Conservation (phyloP, 2,329 filamentous ascomycete genomes). For the Orbilia oligospora region DNA sequence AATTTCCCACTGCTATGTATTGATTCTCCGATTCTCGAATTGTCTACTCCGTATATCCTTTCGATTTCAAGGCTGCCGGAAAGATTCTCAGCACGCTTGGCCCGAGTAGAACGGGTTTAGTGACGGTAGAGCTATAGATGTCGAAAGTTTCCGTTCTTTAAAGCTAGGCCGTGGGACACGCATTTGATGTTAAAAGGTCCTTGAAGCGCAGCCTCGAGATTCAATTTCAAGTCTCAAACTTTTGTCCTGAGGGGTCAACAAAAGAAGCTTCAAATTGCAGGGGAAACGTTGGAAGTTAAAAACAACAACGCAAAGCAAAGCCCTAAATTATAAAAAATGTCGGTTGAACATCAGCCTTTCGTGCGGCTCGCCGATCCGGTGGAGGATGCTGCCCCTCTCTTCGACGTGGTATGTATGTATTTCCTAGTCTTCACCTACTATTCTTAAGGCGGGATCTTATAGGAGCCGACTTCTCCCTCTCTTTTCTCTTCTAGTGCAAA, state of each 20-base stretch:
- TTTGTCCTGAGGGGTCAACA: not conserved
- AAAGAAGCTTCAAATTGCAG: not conserved
- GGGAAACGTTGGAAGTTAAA: not conserved
- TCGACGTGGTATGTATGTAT: conserved; percentile 48
- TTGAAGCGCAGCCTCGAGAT: too few species aligned
- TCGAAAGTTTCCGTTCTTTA: conserved; percentile 2
- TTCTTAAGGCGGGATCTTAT: not conserved
- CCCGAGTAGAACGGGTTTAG: not conserved
- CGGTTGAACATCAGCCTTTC: conserved; percentile 37
- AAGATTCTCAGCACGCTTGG: not conserved
- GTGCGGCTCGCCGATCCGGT: conserved; percentile 49
- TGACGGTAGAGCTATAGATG: not conserved
- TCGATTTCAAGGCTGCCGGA: not conserved
- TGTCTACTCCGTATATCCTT: too few species aligned
- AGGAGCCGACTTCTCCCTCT: conserved; percentile 9
- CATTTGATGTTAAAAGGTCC: not conserved
- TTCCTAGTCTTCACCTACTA: not conserved
- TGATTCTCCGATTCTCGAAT: not conserved
- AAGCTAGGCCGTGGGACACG: not conserved
- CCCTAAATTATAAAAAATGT: conserved; percentile 37
- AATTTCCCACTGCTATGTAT: too few species aligned
- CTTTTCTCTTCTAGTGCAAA: conserved; percentile 38
- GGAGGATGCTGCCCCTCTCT: conserved; percentile 46
- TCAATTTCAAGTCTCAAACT: not conserved
- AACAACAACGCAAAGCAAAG: conserved; percentile 24